A percentile compares a stretch with the other conserved stretches of the same genome.
Conservation (phyloP, 805 yeast genomes). For the Pichia deserticola region DNA sequence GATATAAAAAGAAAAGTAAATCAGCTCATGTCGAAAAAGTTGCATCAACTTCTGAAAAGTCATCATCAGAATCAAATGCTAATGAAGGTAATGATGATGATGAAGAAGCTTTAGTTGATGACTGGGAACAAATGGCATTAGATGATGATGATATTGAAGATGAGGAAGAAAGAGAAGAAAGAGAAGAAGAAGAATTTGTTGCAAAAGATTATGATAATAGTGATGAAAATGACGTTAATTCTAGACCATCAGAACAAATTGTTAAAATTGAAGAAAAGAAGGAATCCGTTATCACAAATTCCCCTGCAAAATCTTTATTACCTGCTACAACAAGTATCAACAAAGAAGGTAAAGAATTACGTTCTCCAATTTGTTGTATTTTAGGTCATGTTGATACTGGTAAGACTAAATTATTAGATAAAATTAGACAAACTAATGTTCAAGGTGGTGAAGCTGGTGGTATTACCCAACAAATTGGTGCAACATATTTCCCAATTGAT, state of each 20-base stretch:
- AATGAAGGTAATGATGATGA: constrained; percentile 33
- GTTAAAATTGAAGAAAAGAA: constrained; percentile 21
- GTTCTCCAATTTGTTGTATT: constrained; percentile 99
- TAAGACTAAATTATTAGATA: constrained; percentile 93
- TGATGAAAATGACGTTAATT: constrained; percentile 18
- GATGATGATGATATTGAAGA: constrained; percentile 42
- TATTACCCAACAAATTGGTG: constrained; percentile 99
- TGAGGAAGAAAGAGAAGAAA: constrained; percentile 28
- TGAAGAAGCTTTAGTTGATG: constrained; percentile 53
- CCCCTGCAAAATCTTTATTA: constrained; percentile 18
- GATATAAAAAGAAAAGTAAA: constrained; percentile 46
- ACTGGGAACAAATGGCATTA: constrained; percentile 74
- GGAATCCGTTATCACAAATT: constrained; percentile 13
- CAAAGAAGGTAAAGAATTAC: constrained; percentile 44
- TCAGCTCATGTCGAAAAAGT: constrained; percentile 16
- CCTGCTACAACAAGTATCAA: constrained; percentile 16
- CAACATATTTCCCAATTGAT: constrained; percentile 96
- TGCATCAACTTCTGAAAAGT: background rate
- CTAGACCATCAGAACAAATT: background rate
- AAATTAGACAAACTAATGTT: constrained; percentile 96
- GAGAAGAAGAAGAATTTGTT: constrained; percentile 26
- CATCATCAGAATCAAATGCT: constrained; percentile 15
- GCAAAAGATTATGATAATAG: constrained; percentile 25
- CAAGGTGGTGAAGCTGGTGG: constrained; percentile 99
- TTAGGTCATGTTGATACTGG: constrained; percentile 99